phyloP scores from a whole-genome alignment of 2,329 filamentous ascomycete species.

The Ploettnerulaceae sp. region DNA sequence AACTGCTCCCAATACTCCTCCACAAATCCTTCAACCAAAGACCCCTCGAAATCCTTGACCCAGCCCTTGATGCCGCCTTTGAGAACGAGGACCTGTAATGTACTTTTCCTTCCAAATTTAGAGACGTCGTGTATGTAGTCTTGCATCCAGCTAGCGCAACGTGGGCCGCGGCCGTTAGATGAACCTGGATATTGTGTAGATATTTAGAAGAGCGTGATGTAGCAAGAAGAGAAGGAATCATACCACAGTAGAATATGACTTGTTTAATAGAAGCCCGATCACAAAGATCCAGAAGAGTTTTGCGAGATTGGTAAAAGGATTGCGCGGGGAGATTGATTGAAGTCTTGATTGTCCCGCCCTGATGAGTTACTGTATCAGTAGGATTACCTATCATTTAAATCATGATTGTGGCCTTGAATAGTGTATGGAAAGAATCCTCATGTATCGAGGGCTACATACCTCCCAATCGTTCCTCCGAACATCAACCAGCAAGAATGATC shows the following conservation, averaged over 20 bases:
- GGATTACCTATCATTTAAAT: no score
- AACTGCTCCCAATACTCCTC: slow-evolving; percentile 35
- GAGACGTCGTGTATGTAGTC: slow-evolving; percentile 47
- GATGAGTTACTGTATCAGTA: background rate
- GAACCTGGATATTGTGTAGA: slow-evolving; percentile 39
- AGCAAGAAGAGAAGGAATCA: slow-evolving; percentile 19
- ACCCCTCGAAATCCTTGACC: slow-evolving; percentile 45
- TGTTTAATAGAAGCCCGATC: slow-evolving; percentile 44
- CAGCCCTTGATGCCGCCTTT: slow-evolving; percentile 52
- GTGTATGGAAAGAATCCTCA: no score
- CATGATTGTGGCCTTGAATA: no score
- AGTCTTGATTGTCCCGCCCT: slow-evolving; percentile 55
- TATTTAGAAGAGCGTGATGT: background rate
- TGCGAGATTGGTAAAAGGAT: slow-evolving; percentile 47
- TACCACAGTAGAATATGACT: slow-evolving; percentile 54
- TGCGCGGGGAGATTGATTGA: slow-evolving; percentile 56
- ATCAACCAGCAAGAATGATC: slow-evolving; percentile 46
- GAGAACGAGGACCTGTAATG: slow-evolving; percentile 44
- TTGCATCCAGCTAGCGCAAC: slow-evolving; percentile 52
- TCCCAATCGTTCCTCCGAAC: slow-evolving; percentile 50
- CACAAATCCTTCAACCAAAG: slow-evolving; percentile 48
- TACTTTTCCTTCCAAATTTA: slow-evolving; percentile 36
- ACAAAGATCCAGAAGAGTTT: slow-evolving; percentile 45
- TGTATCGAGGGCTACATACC: slow-evolving; percentile 30
- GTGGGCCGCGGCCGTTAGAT: slow-evolving; percentile 45